A percentile compares a stretch with the other conserved stretches of the same genome.
These are phyloP conservation scores for Candida coquimbonensis DNA, from an alignment of 805 yeast species.

Conservation along the genomic window DNA sequence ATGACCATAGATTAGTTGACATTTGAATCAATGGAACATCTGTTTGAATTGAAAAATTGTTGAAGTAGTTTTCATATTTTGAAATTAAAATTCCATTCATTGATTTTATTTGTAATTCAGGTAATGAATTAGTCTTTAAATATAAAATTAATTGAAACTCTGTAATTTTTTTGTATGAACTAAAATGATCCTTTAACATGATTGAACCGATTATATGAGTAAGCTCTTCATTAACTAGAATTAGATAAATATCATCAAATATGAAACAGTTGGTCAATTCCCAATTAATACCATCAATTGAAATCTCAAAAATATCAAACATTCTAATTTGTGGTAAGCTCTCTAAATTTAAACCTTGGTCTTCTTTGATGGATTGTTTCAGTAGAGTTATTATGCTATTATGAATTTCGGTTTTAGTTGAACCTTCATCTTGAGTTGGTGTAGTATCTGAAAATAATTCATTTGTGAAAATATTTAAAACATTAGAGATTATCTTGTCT, in stretches of 20 bases:
- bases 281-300: constrained; percentile 39
- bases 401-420: constrained; percentile 12
- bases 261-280: constrained; percentile 28
- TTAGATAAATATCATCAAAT: constrained; percentile 25
- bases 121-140: constrained; percentile 34
- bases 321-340: constrained; percentile 25
- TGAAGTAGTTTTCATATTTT: constrained; percentile 35
- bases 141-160: constrained; percentile 27
- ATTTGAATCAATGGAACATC: constrained; percentile 35
- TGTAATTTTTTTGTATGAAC: constrained; percentile 23
- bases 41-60: constrained; percentile 5
- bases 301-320: constrained; percentile 37
- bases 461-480: constrained; percentile 18
- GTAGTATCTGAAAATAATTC: constrained; percentile 6
- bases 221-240: constrained; percentile 21
- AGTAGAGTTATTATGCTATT: constrained; percentile 5
- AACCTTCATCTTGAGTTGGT: constrained; percentile 2
- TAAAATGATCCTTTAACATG: constrained; percentile 30
- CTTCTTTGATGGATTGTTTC: constrained; percentile 1
- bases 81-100: constrained; percentile 25
- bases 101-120: constrained; percentile 35
- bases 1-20: constrained; percentile 44
- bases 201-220: constrained; percentile 34
- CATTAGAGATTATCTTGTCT: constrained; percentile 7
- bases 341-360: constrained; percentile 10